A percentile compares a stretch with the other conserved stretches of the same genome.
These are phyloP conservation scores for Colletotrichum cereale DNA, from an alignment of 2,329 filamentous ascomycete genomes.

Conservation along the genomic window DNA sequence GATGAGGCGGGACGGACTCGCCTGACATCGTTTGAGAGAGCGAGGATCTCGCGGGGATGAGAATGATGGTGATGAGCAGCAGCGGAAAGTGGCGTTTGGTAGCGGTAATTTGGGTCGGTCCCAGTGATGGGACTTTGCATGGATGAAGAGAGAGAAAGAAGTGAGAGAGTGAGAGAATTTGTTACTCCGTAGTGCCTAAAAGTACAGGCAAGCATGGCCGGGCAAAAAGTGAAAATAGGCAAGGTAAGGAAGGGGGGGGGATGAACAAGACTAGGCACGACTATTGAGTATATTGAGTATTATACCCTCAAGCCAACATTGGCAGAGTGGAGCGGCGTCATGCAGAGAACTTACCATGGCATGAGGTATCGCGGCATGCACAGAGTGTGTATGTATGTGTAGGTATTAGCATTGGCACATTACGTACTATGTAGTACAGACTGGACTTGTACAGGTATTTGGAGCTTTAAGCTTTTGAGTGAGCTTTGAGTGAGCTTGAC, in stretches of 20 bases:
- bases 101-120: constrained; percentile 25
- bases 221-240: background rate
- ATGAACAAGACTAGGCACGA: background rate
- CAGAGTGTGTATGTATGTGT: background rate
- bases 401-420: background rate
- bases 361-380: background rate
- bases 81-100: constrained; percentile 31
- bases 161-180: background rate
- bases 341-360: background rate
- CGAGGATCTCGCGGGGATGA: background rate
- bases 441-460: background rate
- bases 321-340: background rate
- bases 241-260: background rate
- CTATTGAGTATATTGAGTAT: background rate
- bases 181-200: too few relatives aligned
- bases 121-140: constrained; percentile 29
- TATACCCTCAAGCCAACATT: background rate
- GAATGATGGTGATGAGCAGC: constrained; percentile 22
- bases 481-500: background rate
- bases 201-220: constrained; percentile 21
- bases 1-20: constrained; percentile 11
- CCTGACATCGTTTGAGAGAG: background rate
- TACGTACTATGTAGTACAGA: background rate
- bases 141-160: background rate
- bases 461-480: background rate